Evolutionary conservation across 2,329 filamentous ascomycete genomes (phyloP).

Genomic region (Elsinoe fawcettii): DNA sequence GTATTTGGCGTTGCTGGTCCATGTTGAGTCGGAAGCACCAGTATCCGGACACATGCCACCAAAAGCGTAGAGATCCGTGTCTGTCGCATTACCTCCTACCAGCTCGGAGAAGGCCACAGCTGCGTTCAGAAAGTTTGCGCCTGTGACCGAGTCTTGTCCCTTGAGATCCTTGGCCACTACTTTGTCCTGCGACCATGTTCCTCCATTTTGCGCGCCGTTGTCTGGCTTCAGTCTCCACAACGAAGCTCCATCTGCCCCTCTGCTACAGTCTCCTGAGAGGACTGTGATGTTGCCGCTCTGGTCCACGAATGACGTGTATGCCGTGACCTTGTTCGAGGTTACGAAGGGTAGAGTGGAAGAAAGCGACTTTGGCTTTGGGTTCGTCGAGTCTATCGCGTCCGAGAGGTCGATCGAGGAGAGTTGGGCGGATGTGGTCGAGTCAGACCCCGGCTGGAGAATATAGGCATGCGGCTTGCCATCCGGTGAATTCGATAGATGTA

Average conservation of each 20-base stretch:
- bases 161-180: conserved; percentile 30
- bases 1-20: conserved; percentile 66
- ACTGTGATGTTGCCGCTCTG: conserved; percentile 63
- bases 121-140: conserved; percentile 50
- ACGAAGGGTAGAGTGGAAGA: conserved; percentile 58
- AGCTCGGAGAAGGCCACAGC: conserved; percentile 62
- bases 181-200: conserved; percentile 48
- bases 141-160: conserved; percentile 28
- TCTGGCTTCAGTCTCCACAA: conserved; percentile 62
- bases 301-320: conserved; percentile 63
- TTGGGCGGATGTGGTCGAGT: conserved; percentile 40
- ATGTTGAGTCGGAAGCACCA: conserved; percentile 41
- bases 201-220: conserved; percentile 35
- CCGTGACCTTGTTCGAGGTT: conserved; percentile 39
- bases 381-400: conserved; percentile 47
- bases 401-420: conserved; percentile 63
- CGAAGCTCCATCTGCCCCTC: conserved; percentile 41
- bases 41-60: conserved; percentile 76
- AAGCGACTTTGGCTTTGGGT: conserved; percentile 48
- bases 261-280: conserved; percentile 64
- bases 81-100: conserved; percentile 45
- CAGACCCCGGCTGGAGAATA: conserved; percentile 54
- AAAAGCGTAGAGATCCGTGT: conserved; percentile 62
- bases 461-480: conserved; percentile 49
- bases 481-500: conserved; percentile 49